These are phyloP conservation scores for Hygrocybe punicea DNA, from an alignment of 768 basidiomycete genomes.

Conservation along the genomic window DNA sequence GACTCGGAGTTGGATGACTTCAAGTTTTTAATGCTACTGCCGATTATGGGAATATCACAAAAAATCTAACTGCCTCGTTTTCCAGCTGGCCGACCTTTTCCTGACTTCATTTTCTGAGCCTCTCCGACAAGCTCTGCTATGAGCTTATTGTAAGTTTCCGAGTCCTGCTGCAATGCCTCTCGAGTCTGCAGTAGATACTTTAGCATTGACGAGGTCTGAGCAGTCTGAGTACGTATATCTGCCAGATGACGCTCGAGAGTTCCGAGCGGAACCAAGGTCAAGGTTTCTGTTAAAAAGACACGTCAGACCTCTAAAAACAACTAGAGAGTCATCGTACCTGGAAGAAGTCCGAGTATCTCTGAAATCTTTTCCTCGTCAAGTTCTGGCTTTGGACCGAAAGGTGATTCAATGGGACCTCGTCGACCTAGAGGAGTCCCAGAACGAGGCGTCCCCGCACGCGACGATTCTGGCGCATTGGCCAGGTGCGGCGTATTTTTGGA, in stretches of 20 bases:
- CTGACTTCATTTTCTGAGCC: slow-evolving; percentile 78
- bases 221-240: slow-evolving; percentile 69
- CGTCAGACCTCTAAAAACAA: not conserved
- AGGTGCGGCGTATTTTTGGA: slow-evolving; percentile 33
- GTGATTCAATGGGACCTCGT: slow-evolving; percentile 32
- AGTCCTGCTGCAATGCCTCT: slow-evolving; percentile 81
- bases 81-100: slow-evolving; percentile 54
- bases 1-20: too few relatives aligned
- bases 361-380: slow-evolving; percentile 65
- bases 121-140: slow-evolving; percentile 92
- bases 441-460: slow-evolving; percentile 54
- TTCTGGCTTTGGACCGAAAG: slow-evolving; percentile 73
- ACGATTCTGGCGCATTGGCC: slow-evolving; percentile 39
- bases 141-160: slow-evolving; percentile 83
- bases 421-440: slow-evolving; percentile 24
- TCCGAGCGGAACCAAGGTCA: slow-evolving; percentile 67
- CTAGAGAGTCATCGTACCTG: slow-evolving; percentile 47
- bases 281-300: slow-evolving; percentile 54
- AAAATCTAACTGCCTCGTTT: slow-evolving; percentile 8
- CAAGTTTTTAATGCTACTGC: not conserved
- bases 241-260: slow-evolving; percentile 64
- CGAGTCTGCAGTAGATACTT: slow-evolving; percentile 79
- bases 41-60: not conserved
- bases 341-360: slow-evolving; percentile 59
- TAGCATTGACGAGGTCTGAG: slow-evolving; percentile 68